Evolutionary conservation across 2,329 filamentous ascomycete species (phyloP).

Genomic region (Beauveria sp.): DNA sequence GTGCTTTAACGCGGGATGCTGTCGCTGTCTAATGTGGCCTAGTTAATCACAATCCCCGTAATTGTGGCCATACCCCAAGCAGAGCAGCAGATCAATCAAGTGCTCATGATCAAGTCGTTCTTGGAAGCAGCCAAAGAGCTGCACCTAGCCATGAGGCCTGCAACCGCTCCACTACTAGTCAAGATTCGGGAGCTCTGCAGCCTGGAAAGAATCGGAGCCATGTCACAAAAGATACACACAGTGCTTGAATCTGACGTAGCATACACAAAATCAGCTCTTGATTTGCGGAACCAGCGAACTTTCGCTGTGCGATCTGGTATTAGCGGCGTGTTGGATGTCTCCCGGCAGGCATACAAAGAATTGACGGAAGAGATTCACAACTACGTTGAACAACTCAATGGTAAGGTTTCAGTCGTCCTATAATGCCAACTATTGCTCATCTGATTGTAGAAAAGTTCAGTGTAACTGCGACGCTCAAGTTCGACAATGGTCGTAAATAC

Average conservation of each 20-base stretch:
- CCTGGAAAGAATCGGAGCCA: slow-evolving; percentile 50
- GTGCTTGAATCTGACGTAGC: slow-evolving; percentile 75
- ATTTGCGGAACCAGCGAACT: slow-evolving; percentile 80
- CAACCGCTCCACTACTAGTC: slow-evolving; percentile 55
- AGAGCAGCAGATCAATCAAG: slow-evolving; percentile 77
- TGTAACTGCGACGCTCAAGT: slow-evolving; percentile 61
- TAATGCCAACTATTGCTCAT: neutral
- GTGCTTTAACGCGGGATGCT: neutral
- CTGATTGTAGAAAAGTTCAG: slow-evolving; percentile 41
- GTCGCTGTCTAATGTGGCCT: neutral
- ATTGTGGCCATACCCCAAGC: slow-evolving; percentile 59
- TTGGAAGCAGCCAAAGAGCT: slow-evolving; percentile 60
- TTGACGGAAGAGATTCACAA: slow-evolving; percentile 69
- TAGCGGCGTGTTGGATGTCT: slow-evolving; percentile 80
- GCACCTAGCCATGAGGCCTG: slow-evolving; percentile 58
- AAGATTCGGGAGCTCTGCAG: slow-evolving; percentile 65
- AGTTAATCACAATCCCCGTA: slow-evolving; percentile 71
- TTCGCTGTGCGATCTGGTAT: slow-evolving; percentile 85
- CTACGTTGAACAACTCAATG: slow-evolving; percentile 59
- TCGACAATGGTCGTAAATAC: slow-evolving; percentile 70
- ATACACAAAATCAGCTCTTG: slow-evolving; percentile 71
- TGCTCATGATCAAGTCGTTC: slow-evolving; percentile 82
- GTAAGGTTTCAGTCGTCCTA: slow-evolving; percentile 32
- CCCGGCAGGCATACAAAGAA: slow-evolving; percentile 84
- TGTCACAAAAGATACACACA: slow-evolving; percentile 57